Conservation (phyloP, 768 basidiomycete species). For the Pseudohyphozyma bogoriensis region DNA sequence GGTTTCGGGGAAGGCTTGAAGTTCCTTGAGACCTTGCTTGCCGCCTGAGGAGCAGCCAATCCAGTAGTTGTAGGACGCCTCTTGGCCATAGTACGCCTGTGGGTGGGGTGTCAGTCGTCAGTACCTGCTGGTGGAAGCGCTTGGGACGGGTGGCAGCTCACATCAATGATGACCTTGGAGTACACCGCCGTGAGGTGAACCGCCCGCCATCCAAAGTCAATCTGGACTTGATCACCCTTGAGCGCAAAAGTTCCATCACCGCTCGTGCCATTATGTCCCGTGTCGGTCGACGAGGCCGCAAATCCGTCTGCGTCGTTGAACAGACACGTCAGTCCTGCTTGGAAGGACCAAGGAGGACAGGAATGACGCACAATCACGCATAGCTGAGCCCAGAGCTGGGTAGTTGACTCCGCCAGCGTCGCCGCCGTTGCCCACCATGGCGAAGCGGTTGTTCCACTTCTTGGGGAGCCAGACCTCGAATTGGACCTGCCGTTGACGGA, state of each 20-base stretch:
- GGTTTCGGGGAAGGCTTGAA: constrained; percentile 19
- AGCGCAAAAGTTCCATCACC: constrained; percentile 21
- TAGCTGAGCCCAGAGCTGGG: constrained; percentile 18
- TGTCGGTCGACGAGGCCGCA: constrained; percentile 19
- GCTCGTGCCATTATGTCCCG: constrained; percentile 8
- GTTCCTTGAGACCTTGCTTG: constrained; percentile 25
- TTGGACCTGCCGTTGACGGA: constrained; percentile 8
- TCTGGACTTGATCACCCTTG: constrained; percentile 14
- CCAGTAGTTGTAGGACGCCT: constrained; percentile 22
- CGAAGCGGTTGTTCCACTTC: constrained; percentile 13
- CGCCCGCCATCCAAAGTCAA: constrained; percentile 24
- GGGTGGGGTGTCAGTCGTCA: too few species aligned
- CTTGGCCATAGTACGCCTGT: constrained; percentile 26
- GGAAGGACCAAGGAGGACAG: neutral
- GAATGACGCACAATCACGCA: constrained; percentile 9
- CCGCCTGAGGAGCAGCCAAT: constrained; percentile 30
- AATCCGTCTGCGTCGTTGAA: constrained; percentile 1
- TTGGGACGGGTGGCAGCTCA: neutral
- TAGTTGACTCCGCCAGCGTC: constrained; percentile 25
- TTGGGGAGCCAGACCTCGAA: constrained; percentile 30
- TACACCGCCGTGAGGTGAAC: constrained; percentile 28
- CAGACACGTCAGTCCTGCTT: too few species aligned
- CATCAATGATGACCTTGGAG: constrained; percentile 26
- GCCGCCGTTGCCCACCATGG: constrained; percentile 26
- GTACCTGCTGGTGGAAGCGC: too few species aligned